phyloP scores from a whole-genome alignment of 164 flowering plant genomes.

The Nymphaea colorata region DNA sequence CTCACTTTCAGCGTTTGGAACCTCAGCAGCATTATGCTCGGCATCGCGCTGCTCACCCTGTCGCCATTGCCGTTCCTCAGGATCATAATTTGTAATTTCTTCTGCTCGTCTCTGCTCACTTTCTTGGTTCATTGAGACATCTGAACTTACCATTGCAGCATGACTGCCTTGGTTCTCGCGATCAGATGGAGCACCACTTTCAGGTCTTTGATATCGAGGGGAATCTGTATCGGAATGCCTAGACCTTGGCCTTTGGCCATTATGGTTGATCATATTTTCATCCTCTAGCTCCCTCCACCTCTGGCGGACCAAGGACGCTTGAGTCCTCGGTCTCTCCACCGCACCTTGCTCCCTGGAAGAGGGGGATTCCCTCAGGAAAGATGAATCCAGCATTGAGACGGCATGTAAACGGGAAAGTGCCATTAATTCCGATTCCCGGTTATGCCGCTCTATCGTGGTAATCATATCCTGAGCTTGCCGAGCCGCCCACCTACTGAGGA shows the following conservation, averaged over 20 bases:
- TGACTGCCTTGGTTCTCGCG: conserved; percentile 38
- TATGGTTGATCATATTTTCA: conserved; percentile 58
- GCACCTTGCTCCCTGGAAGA: conserved; percentile 61
- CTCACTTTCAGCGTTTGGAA: conserved; percentile 47
- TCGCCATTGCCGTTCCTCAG: conserved; percentile 33
- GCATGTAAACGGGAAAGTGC: conserved; percentile 90
- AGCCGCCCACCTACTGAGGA: conserved; percentile 92
- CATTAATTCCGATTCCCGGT: conserved; percentile 85
- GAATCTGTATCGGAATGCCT: background rate
- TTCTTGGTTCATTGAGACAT: conserved; percentile 29
- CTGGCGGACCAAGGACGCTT: conserved; percentile 73
- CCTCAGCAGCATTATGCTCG: conserved; percentile 21
- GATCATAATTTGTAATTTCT: conserved; percentile 34
- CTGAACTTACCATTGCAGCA: conserved; percentile 24
- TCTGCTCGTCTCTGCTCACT: conserved; percentile 26
- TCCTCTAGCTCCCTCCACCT: conserved; percentile 99
- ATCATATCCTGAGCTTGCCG: conserved; percentile 97
- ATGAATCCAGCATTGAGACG: conserved; percentile 56
- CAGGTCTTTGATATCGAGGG: conserved; percentile 10
- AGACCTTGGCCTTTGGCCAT: conserved; percentile 63
- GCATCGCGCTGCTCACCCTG: conserved; percentile 32
- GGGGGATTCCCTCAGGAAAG: conserved; percentile 73
- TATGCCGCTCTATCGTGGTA: conserved; percentile 91
- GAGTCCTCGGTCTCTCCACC: conserved; percentile 70
- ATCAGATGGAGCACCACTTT: conserved; percentile 22